Evolutionary conservation across 768 basidiomycete genomes (phyloP), one percentile per base, ranked within the genome.

Genomic region (Boletellus emodensis): DNA sequence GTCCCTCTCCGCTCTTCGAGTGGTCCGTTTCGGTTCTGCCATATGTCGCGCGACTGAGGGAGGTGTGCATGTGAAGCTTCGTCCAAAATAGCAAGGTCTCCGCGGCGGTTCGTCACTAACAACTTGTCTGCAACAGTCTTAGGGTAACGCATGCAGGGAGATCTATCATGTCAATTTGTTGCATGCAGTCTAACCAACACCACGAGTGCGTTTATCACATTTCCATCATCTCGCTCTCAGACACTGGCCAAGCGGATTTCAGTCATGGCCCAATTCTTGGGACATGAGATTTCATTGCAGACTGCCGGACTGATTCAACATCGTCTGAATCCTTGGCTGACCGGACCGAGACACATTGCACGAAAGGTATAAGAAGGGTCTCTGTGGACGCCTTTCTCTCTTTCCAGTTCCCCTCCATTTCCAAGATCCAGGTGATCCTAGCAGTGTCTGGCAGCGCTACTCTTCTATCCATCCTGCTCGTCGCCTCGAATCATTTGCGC

Each of bases 361-460:
- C 34, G 3, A 4, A 37, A 34, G 33, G 56, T 65, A 66, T 64
- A 65, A 65, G 44, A 56, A 35, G 39, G 6, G 32, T 38, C 44
- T 11, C 43, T 18, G 48, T 49, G 47, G 49, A 54, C 48, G 37
- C 20, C 22, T 37, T 26, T 57, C 55, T 53, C 58, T 59, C 64
- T 69, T 70, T 65, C 56, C 64, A 65, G 68, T 68, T 64, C 68
- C 63, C 60, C 66, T 64, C 68, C 56, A 51, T 53, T 71, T 53
- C 55, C 55, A 63, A 61, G 80, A 73, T 81, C 82, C 82, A 61
- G 80, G 81, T 71, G 82, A 75, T 82, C 78, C 56, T 54, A 49
- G 18, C 40, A 51, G 50, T 52, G 44, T 56, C 53, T 54, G 56
- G 53, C 32, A 55, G 40, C 53, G 53, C 55, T 36, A 38, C 18